Evolutionary conservation across 2,329 filamentous ascomycete genomes (phyloP).

Genomic region (Trichoderma sp.): DNA sequence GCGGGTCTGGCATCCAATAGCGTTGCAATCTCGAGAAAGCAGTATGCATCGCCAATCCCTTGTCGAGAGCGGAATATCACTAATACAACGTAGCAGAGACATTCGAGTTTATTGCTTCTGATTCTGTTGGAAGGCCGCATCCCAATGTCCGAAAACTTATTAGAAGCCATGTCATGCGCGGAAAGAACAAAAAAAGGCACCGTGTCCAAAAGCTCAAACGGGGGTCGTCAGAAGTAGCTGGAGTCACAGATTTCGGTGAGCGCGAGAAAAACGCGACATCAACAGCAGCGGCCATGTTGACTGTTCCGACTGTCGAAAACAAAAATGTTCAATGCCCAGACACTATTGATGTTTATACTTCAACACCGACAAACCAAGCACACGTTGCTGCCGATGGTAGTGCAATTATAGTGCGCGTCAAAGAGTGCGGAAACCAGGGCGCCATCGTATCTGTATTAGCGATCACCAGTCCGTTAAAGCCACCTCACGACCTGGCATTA

Average conservation of each 20-base stretch:
- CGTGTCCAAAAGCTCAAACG: not conserved
- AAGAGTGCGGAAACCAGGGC: not conserved
- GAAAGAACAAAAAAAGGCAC: not conserved
- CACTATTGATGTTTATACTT: no score
- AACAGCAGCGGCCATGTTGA: not conserved
- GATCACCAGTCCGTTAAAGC: not conserved
- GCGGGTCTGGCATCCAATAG: not conserved
- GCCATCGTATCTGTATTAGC: not conserved
- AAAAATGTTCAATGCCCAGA: no score
- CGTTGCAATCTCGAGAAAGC: not conserved
- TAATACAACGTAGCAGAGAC: not conserved
- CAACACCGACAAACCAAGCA: not conserved
- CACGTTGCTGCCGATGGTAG: not conserved
- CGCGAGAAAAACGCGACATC: not conserved
- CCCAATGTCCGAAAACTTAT: not conserved
- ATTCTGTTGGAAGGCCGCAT: not conserved
- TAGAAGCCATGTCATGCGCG: not conserved
- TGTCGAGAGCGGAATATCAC: not conserved
- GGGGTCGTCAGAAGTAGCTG: not conserved
- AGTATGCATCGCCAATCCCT: not conserved
- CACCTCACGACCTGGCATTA: not conserved
- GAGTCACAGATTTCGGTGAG: not conserved
- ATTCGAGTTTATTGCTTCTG: not conserved
- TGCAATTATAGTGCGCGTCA: not conserved
- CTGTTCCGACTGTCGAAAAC: not conserved